Base-by-base conservation (phyloP, 768 basidiomycete species). In the Tulasnella sp. region DNA sequence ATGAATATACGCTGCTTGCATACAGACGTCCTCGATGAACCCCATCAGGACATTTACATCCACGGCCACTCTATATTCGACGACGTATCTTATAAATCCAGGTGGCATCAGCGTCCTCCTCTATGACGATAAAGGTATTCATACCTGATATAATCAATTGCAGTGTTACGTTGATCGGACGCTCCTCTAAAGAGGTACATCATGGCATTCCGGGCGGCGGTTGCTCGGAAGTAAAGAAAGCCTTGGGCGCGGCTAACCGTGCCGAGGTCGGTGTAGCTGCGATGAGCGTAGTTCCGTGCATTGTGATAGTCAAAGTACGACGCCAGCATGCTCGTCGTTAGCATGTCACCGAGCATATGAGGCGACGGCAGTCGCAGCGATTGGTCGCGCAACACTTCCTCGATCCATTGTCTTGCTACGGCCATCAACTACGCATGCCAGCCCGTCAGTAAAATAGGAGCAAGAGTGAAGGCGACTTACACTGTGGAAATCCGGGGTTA, bases 21-120 rank as follows among this genome's bases (percentile, higher is more conserved):
- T 27, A 11, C 55, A 56, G 23, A 45, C 41, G 17, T 56, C 55
- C 41, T 56, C 55, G 10, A 56, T 56, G 26, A 23, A 56, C 2
- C 38, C 23, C 23, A 45, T 27, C 1, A 42, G 21, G 11, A 56
- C 55, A 15, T 56, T 27, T 4, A 56, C 38, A 43, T 56, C 55
- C 4, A 44, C 42, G 9, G 38, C 55, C 13, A 44, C 38, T 17
- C 41, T n/a, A 3, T 42, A 26, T 11, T 56, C 23, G 4, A 56
- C 29, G 1, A 56, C 30, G 19, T 56, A 42, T n/a, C 13, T 42
- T 56, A 23, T 2, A 15, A 3, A 27, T 29, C 19, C 5, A 43
- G 23, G 23, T 10, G 44, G 42, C 43, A 11, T n/a, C 3, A 17
- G 15, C 34, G 15, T 38, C 34, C 15, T 5, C 5, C 5, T 38